Conservation (phyloP, 148 eudicot genomes). For the Polygonum maritimum region DNA sequence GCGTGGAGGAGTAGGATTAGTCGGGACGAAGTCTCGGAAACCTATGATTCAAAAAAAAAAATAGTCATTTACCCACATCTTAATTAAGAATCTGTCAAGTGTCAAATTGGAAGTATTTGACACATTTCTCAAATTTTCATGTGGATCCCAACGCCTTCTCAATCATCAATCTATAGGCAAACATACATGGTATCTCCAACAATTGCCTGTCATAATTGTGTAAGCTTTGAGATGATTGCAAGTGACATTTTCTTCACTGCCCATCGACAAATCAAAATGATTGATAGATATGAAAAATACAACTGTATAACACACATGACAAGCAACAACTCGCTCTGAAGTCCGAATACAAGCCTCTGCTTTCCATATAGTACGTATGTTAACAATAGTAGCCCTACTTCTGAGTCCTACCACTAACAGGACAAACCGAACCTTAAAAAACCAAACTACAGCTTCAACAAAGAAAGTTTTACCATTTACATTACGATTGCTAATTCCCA, state of each 20-base stretch:
- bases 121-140: no score
- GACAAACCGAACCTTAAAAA: background rate
- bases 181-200: no score
- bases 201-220: no score
- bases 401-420: background rate
- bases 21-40: no score
- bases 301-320: background rate
- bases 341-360: background rate
- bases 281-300: background rate
- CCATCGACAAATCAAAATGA: background rate
- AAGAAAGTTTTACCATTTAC: background rate
- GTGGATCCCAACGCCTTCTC: no score
- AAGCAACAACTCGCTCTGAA: background rate
- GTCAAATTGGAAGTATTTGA: no score
- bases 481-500: conserved; percentile 1
- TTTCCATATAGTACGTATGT: no score
- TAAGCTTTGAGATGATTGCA: background rate
- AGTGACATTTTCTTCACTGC: background rate
- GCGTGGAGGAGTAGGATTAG: no score
- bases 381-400: background rate
- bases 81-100: no score
- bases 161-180: no score
- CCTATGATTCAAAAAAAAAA: no score
- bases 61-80: no score
- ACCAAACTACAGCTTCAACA: background rate